These are phyloP conservation scores for Emericellopsis terricola DNA, from an alignment of 495 filamentous ascomycete species.

Conservation along the genomic window DNA sequence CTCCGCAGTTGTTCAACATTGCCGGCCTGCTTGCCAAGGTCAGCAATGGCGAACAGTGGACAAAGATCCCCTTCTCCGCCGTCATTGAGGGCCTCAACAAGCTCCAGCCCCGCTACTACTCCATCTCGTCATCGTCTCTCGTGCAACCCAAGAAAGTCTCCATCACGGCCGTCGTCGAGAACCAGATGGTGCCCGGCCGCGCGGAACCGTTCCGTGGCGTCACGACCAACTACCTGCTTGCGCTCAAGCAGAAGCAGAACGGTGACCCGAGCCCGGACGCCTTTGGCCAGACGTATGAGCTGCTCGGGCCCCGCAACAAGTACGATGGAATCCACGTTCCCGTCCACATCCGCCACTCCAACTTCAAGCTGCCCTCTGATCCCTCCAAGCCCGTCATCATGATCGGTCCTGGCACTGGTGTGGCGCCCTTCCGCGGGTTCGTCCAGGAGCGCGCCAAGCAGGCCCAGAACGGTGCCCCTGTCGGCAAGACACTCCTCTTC, in stretches of 20 bases:
- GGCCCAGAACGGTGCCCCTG: slow-evolving; percentile 60
- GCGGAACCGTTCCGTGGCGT: slow-evolving; percentile 80
- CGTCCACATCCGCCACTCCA: slow-evolving; percentile 91
- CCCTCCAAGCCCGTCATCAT: slow-evolving; percentile 87
- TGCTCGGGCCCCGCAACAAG: slow-evolving; percentile 85
- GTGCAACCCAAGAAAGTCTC: slow-evolving; percentile 89
- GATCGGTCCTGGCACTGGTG: slow-evolving; percentile 91
- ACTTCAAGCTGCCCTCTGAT: slow-evolving; percentile 97
- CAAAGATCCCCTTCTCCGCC: slow-evolving; percentile 76
- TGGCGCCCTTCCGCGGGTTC: slow-evolving; percentile 91
- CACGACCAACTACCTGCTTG: slow-evolving; percentile 91
- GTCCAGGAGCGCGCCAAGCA: slow-evolving; percentile 80
- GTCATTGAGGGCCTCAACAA: slow-evolving; percentile 89
- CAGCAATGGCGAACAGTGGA: slow-evolving; percentile 52
- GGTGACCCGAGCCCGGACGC: slow-evolving; percentile 72
- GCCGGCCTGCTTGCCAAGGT: slow-evolving; percentile 69
- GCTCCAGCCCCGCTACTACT: slow-evolving; percentile 96
- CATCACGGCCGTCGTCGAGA: slow-evolving; percentile 90
- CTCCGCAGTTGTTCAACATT: slow-evolving; percentile 72
- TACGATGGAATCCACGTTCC: slow-evolving; percentile 94
- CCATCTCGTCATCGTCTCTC: slow-evolving; percentile 90
- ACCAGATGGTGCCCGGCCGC: slow-evolving; percentile 54
- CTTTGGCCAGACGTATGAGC: slow-evolving; percentile 75
- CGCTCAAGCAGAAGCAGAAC: slow-evolving; percentile 93
- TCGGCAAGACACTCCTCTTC: slow-evolving; percentile 84